phyloP scores from a whole-genome alignment of 1,284 basidiomycete species.

The Phellopilus nigrolimitatus region DNA sequence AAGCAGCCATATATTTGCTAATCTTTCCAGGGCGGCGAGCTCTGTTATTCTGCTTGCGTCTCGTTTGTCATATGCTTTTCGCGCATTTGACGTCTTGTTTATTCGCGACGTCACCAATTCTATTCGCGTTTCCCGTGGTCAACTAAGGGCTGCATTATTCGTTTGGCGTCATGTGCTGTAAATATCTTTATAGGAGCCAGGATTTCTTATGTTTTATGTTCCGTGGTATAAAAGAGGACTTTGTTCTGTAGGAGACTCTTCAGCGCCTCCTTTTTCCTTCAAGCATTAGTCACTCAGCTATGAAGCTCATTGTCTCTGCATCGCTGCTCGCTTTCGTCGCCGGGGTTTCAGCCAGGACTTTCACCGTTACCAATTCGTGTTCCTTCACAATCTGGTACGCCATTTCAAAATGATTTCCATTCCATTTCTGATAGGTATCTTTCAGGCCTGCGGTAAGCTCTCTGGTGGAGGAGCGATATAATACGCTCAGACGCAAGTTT shows the following conservation, averaged over 20 bases:
- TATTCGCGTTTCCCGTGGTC: too few relatives aligned
- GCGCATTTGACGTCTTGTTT: too few relatives aligned
- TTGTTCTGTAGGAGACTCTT: neutral
- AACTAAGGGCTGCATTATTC: too few relatives aligned
- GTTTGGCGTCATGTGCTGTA: too few relatives aligned
- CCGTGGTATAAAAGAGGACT: neutral
- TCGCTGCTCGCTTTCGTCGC: conserved; percentile 25
- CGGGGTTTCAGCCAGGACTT: conserved; percentile 34
- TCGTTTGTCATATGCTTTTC: too few relatives aligned
- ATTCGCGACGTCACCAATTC: too few relatives aligned
- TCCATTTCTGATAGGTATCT: neutral
- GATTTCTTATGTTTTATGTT: too few relatives aligned
- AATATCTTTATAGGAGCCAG: too few relatives aligned
- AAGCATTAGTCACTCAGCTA: neutral
- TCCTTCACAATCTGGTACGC: conserved; percentile 32
- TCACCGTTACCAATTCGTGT: conserved; percentile 30
- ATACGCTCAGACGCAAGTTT: neutral
- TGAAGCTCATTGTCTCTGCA: neutral
- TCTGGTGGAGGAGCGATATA: neutral
- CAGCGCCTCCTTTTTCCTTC: neutral
- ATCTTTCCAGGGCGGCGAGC: too few relatives aligned
- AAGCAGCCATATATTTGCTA: too few relatives aligned
- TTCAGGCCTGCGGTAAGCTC: conserved; percentile 22
- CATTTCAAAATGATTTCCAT: neutral
- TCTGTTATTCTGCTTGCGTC: too few relatives aligned